Evolutionary conservation across 2,329 filamentous ascomycete species (phyloP), one percentile per base, ranked within the genome.

Genomic region (Eurotiales sp.): DNA sequence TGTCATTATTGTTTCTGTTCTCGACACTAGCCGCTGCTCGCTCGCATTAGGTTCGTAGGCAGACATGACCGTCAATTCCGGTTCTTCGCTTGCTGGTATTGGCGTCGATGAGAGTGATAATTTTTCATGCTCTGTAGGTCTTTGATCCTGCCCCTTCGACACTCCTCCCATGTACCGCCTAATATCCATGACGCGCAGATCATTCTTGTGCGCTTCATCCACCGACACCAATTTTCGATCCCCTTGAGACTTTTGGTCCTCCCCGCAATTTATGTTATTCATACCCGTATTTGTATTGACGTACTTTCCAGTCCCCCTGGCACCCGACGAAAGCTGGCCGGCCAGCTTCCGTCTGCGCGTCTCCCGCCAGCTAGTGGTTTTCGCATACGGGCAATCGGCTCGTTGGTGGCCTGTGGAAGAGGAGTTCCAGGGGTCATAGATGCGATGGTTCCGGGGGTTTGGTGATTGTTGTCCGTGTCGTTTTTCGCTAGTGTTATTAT

Each of bases 341-440:
- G 78, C 76, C 34, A 95, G 76, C 70, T 92, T 93, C 49, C 76
- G 69, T 40, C 77, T 80, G 37, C 88, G 81, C 12, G 83, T 86
- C 46, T 83, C 77, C 21, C 88, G 83, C 89, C 90, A 95, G 63
- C 81, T 78, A 57, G 74, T 83, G 59, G 77, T 79, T 21, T 80
- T 79, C 2, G 81, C 80, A 1, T 86, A 77, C 3, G 74, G 71
- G 53, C 82, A 84, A 54, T 92, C 87, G 37, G 87, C 82, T 36
- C 83, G 79, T 69, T 95, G 90, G 66, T 96, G 89, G 41, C 88
- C 88, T 1, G 86, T 85, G 5, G 85, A 83, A 11, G 83, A 82
- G 12, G 84, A 85, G 70, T 90, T 90, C 65, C 70, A 75, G 30
- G 68, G 63, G 44, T 74, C 72, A 55, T 73, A 72, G 57, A 61